A percentile compares a stretch with the other conserved stretches of the same genome.
Evolutionary conservation across 2,329 filamentous ascomycete genomes (phyloP).

Genomic region (Stemphylium lycopersici): DNA sequence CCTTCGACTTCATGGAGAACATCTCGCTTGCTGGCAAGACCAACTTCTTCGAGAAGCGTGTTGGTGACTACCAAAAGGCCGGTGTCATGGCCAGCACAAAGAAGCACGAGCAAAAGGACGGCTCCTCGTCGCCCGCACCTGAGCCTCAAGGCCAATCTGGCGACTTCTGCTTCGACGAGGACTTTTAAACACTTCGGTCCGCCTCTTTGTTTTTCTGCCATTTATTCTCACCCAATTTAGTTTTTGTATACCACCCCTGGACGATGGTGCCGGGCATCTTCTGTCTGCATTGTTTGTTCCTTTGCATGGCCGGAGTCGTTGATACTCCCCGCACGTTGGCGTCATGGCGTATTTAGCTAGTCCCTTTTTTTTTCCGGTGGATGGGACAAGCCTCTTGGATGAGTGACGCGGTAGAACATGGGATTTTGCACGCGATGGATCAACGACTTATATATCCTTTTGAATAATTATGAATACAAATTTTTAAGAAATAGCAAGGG

Average conservation of each 20-base stretch:
- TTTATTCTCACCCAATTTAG: conserved; percentile 24
- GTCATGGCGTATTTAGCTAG: conserved; percentile 15
- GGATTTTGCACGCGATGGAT: conserved; percentile 14
- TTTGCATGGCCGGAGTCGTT: conserved; percentile 44
- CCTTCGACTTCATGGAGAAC: conserved; percentile 99
- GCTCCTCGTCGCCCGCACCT: conserved; percentile 51
- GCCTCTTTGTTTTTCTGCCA: conserved; percentile 22
- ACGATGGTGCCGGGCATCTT: conserved; percentile 30
- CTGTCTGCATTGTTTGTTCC: conserved; percentile 32
- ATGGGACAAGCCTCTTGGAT: conserved; percentile 13
- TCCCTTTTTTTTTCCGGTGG: background rate
- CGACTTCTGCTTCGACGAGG: conserved; percentile 93
- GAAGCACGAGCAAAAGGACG: conserved; percentile 63
- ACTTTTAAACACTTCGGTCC: conserved; percentile 72
- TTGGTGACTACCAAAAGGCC: conserved; percentile 99
- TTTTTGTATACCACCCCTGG: conserved; percentile 32
- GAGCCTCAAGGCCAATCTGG: conserved; percentile 59
- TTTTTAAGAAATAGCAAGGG: background rate
- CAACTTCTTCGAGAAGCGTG: conserved; percentile 99
- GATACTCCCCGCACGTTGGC: conserved; percentile 32
- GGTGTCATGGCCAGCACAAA: conserved; percentile 96
- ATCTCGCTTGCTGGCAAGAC: conserved; percentile 99
- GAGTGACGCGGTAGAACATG: conserved; percentile 20
- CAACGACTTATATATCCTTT: conserved; percentile 17
- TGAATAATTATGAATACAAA: conserved; percentile 28